Evolutionary conservation across 1,139 yeast species (phyloP), one percentile per base, ranked within the genome.

Genomic region (Blastobotrys persicus): DNA sequence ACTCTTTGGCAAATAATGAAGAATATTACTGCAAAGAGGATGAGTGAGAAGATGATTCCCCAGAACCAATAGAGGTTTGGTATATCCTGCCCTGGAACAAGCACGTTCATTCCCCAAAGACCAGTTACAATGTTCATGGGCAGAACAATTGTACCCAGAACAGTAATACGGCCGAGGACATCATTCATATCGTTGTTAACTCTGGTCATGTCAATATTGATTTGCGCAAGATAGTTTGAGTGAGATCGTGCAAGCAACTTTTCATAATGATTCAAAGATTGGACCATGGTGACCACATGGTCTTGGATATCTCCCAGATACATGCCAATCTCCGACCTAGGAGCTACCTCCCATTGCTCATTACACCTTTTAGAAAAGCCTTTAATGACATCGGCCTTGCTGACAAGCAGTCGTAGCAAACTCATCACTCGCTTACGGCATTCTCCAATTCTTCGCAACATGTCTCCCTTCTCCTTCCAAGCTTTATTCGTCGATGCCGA

Each of bases 311-410:
- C 98, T 52, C 98, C 97, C 55, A 92, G 71, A 66, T 91, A 92
- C 55, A 92, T 75, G 2, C 73, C 73, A 59, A 74, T 73, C 45
- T 73, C 77, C 14, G 66, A 65, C 46, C 67, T 62, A 4, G 76
- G 74, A 33, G 71, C 72, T 38, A 65, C 67, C 33, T 66, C 67
- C 66, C 71, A 54, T 56, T 72, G 59, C 75, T 92, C 98, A 60
- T 86, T 94, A 68, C 97, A 91, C 63, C 98, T 78, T 65, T 92
- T 92, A 35, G 97, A 95, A 75, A 92, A 89, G 95, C 91, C 92
- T 63, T 88, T 87, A 61, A 92, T 88, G 51, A 92, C 98, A 67
- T 94, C 98, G 0, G 98, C 98, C 67, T 92, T 92, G 54, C 96
- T 96, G 23, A 95, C 83, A 47, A 92, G 75, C 54, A 92, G 74